These are phyloP conservation scores for Passalora sequoiae DNA, from an alignment of 2,329 filamentous ascomycete species.

Conservation along the genomic window DNA sequence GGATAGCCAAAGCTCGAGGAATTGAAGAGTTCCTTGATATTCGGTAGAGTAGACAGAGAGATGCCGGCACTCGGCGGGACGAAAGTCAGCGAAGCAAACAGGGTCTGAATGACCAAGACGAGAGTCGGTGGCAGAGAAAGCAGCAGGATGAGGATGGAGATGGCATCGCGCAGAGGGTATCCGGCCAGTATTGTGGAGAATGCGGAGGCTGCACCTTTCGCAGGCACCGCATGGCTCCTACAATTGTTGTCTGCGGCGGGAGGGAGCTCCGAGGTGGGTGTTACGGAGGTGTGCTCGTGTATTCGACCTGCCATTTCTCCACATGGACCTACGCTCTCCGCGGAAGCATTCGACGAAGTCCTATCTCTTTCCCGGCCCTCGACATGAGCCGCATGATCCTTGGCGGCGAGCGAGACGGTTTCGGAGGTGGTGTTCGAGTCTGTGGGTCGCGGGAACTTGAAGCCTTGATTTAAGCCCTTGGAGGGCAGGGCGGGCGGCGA, in stretches of 20 bases:
- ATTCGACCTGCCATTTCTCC: constrained; percentile 29
- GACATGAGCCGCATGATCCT: constrained; percentile 24
- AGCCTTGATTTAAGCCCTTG: constrained; percentile 36
- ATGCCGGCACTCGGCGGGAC: constrained; percentile 73
- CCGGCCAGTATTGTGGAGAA: constrained; percentile 82
- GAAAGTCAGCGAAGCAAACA: constrained; percentile 90
- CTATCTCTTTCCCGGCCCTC: constrained; percentile 33
- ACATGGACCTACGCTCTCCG: constrained; percentile 33
- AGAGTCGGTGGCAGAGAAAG: constrained; percentile 86
- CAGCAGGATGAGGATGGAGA: constrained; percentile 92
- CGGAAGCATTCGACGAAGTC: constrained; percentile 41
- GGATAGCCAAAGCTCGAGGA: constrained; percentile 73
- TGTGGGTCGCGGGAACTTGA: constrained; percentile 32
- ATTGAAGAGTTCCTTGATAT: constrained; percentile 86
- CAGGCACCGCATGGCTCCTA: constrained; percentile 56
- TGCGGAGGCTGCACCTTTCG: constrained; percentile 68
- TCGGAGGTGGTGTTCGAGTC: constrained; percentile 19
- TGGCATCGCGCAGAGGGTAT: constrained; percentile 87
- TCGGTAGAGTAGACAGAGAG: constrained; percentile 59
- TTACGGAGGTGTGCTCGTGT: constrained; percentile 29
- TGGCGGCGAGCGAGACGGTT: constrained; percentile 16
- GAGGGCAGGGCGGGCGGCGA: constrained; percentile 38
- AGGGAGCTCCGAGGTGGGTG: constrained; percentile 20
- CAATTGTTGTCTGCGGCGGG: constrained; percentile 42
- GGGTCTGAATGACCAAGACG: constrained; percentile 80